These are phyloP conservation scores for Aspergillus diversus DNA, from an alignment of 495 filamentous ascomycete genomes.

Conservation along the genomic window DNA sequence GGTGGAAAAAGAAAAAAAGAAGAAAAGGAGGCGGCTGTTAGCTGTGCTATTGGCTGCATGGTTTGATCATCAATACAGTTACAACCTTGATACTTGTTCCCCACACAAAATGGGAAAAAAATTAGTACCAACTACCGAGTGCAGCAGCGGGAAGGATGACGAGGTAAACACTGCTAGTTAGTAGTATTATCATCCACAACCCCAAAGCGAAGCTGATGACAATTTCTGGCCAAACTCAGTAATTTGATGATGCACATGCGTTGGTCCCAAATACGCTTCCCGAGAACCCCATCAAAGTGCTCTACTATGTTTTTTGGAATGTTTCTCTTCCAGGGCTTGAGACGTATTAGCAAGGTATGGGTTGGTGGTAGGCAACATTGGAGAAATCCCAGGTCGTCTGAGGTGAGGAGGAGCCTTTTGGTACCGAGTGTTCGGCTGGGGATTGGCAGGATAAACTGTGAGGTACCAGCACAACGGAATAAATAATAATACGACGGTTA, in stretches of 20 bases:
- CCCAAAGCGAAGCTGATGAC: constrained; percentile 6
- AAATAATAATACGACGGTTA: too few relatives aligned
- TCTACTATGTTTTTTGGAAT: too few relatives aligned
- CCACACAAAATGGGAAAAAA: constrained; percentile 15
- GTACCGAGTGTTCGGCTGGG: too few relatives aligned
- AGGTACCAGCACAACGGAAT: too few relatives aligned
- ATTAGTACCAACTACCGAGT: too few relatives aligned
- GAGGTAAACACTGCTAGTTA: too few relatives aligned
- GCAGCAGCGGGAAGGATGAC: too few relatives aligned
- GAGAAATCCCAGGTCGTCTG: neutral
- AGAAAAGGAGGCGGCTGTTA: constrained; percentile 18
- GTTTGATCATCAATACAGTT: constrained; percentile 19
- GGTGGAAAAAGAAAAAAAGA: constrained; percentile 7
- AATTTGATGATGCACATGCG: constrained; percentile 4
- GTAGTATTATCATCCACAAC: neutral
- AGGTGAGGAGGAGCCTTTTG: too few relatives aligned
- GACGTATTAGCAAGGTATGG: neutral
- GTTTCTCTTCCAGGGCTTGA: too few relatives aligned
- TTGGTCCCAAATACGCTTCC: neutral
- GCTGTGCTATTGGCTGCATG: constrained; percentile 20
- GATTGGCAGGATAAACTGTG: too few relatives aligned
- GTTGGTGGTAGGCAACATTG: neutral
- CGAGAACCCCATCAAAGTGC: too few relatives aligned
- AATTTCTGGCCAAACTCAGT: constrained; percentile 4
- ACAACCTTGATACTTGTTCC: constrained; percentile 21